Base-by-base conservation (phyloP, 805 yeast genomes). In the Lipomyces anomalus region DNA sequence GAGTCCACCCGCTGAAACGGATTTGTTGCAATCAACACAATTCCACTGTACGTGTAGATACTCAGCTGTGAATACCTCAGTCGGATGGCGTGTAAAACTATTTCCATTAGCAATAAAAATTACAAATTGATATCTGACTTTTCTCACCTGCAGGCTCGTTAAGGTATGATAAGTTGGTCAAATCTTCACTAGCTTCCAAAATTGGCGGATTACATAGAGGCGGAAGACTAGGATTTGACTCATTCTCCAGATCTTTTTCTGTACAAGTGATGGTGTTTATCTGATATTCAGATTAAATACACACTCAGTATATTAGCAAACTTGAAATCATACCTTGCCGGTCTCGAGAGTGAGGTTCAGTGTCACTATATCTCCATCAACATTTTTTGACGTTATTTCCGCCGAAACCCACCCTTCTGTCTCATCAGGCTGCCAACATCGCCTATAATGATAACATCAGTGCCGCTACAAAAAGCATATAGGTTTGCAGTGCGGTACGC, bases 31-130 rank as follows among this genome's bases (percentile, higher is more conserved):
- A 90, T 90, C 62, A 90, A 76, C 40, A 90, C 98, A 45, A 90
- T 92, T 65, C 98, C 98, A 1, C 95, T 85, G 64, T 90, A 90
- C 2, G 98, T 92, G 66, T 90, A 90, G 49, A 90, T 90, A 63
- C 82, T 85, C 58, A 90, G 75, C 63, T 87, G 96, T 30, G 88
- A 74, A 62, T 92, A 90, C 56, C 98, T 78, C 52, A 84, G 78
- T 60, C 79, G 82, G 63, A 92, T 90, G 17, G 97, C 97, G 60
- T 89, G 94, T 56, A 90, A 74, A 40, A 90, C 96, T 46, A 23
- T 26, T 9, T 9, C 9, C 30, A 13, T 26, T 26, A 26, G 33
- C 21, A 17, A 16, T 17, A 30, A 17, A 17, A 11, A 16, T 18
- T 7, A 9, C 24, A 34, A 22, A 13, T 16, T 35, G 21, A 9